Evolutionary conservation across 805 yeast genomes (phyloP).

Genomic region (Schwanniomyces vanrijiae): DNA sequence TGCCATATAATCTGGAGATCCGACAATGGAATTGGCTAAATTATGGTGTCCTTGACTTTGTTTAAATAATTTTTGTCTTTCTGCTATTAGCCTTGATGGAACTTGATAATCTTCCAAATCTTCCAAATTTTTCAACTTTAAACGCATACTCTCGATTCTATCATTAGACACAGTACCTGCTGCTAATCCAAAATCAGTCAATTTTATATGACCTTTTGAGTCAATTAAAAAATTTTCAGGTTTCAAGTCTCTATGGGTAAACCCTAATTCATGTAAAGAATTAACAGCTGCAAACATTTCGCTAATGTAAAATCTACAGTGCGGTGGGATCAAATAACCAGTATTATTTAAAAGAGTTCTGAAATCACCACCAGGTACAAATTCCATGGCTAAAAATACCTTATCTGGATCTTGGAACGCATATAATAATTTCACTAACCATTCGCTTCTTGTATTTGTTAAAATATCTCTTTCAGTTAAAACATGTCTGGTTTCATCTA

Average conservation of each 20-base stretch:
- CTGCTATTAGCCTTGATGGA: constrained; percentile 72
- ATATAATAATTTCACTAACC: constrained; percentile 91
- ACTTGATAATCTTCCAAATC: constrained; percentile 62
- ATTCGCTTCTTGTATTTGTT: constrained; percentile 92
- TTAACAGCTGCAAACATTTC: constrained; percentile 97
- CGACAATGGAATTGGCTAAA: constrained; percentile 93
- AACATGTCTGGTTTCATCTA: constrained; percentile 95
- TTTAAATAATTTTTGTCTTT: constrained; percentile 84
- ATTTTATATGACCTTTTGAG: constrained; percentile 84
- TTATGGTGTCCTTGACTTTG: constrained; percentile 79
- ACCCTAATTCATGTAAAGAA: constrained; percentile 90
- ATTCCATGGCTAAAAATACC: constrained; percentile 96
- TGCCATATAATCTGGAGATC: constrained; percentile 99
- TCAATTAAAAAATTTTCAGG: constrained; percentile 93
- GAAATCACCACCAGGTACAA: constrained; percentile 99
- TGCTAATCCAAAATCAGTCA: constrained; percentile 96
- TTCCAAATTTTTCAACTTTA: constrained; percentile 65
- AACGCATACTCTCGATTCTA: constrained; percentile 88
- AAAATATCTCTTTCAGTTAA: constrained; percentile 94
- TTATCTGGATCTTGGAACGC: constrained; percentile 93
- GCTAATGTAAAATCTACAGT: constrained; percentile 89
- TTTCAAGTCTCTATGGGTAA: constrained; percentile 94
- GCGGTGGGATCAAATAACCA: constrained; percentile 89
- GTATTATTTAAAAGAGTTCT: constrained; percentile 92
- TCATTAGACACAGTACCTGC: constrained; percentile 94